Evolutionary conservation across 2,329 filamentous ascomycete species (phyloP).

Genomic region (Colletotrichum caudatum): DNA sequence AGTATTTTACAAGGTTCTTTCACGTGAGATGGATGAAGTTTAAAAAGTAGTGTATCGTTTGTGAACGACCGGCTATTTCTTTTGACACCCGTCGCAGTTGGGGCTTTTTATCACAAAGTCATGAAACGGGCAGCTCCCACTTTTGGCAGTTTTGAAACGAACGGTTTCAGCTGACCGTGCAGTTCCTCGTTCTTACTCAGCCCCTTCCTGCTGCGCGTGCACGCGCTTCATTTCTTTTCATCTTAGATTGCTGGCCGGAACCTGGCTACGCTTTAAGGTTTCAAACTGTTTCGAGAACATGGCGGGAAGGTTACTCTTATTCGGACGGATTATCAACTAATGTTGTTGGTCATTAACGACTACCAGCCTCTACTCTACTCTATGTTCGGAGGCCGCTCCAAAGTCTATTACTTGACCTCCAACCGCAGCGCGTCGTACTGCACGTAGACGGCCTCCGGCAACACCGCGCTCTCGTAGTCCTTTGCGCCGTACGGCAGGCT

Average conservation of each 20-base stretch:
- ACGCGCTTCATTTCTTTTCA: neutral
- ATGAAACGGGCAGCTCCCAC: neutral
- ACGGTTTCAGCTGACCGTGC: slow-evolving; percentile 3
- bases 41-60: too few relatives aligned
- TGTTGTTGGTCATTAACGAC: slow-evolving; percentile 1
- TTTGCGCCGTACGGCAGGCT: slow-evolving; percentile 68
- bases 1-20: too few relatives aligned
- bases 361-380: neutral
- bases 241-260: neutral
- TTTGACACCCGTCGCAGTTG: neutral
- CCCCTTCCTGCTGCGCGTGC: neutral
- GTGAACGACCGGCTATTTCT: too few relatives aligned
- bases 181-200: slow-evolving; percentile 12
- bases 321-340: neutral
- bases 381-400: neutral
- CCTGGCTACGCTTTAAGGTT: slow-evolving; percentile 7
- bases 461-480: slow-evolving; percentile 65
- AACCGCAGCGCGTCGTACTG: slow-evolving; percentile 72
- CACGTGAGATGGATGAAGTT: too few relatives aligned
- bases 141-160: slow-evolving; percentile 16
- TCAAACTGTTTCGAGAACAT: neutral
- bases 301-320: neutral
- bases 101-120: neutral
- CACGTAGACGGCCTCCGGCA: slow-evolving; percentile 66
- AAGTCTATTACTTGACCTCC: slow-evolving; percentile 57